Evolutionary conservation across 2,329 filamentous ascomycete genomes (phyloP).

Genomic region (Fusarium caatingaense): DNA sequence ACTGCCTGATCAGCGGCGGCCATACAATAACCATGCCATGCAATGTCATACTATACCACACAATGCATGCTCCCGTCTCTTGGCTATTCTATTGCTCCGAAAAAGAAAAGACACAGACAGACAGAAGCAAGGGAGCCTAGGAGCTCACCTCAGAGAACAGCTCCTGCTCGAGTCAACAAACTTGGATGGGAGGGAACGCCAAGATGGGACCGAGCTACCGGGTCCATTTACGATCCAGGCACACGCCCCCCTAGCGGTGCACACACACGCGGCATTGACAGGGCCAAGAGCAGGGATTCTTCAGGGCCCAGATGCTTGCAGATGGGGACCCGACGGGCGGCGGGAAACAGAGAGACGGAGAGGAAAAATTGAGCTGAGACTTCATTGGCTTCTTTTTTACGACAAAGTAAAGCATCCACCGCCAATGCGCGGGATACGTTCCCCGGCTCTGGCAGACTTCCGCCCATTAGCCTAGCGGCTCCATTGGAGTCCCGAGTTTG

Average conservation of each 20-base stretch:
- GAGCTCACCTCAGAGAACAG: background rate
- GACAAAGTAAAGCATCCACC: slow-evolving; percentile 1
- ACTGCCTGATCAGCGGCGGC: background rate
- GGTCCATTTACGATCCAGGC: slow-evolving; percentile 35
- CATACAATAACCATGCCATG: background rate
- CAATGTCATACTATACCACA: background rate
- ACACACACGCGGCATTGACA: slow-evolving; percentile 36
- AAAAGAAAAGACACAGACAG: slow-evolving; percentile 17
- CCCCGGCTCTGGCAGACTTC: slow-evolving; percentile 31
- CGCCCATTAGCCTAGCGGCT: slow-evolving; percentile 32
- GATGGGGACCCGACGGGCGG: slow-evolving; percentile 17
- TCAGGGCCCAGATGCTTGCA: slow-evolving; percentile 24
- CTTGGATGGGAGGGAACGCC: slow-evolving; percentile 25
- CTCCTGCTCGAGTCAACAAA: slow-evolving; percentile 16
- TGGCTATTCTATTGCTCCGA: slow-evolving; percentile 7
- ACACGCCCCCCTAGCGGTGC: slow-evolving; percentile 19
- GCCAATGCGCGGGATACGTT: slow-evolving; percentile 28
- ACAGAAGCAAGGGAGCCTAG: background rate
- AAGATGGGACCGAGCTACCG: slow-evolving; percentile 32
- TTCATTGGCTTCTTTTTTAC: slow-evolving; percentile 7
- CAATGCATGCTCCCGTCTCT: slow-evolving; percentile 28
- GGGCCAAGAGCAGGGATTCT: slow-evolving; percentile 20
- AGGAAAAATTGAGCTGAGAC: slow-evolving; percentile 4
- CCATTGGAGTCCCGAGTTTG: slow-evolving; percentile 12
- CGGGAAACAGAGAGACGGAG: slow-evolving; percentile 16